Evolutionary conservation across 164 flowering plant species (phyloP).

Genomic region (Dillenia turbinata): DNA sequence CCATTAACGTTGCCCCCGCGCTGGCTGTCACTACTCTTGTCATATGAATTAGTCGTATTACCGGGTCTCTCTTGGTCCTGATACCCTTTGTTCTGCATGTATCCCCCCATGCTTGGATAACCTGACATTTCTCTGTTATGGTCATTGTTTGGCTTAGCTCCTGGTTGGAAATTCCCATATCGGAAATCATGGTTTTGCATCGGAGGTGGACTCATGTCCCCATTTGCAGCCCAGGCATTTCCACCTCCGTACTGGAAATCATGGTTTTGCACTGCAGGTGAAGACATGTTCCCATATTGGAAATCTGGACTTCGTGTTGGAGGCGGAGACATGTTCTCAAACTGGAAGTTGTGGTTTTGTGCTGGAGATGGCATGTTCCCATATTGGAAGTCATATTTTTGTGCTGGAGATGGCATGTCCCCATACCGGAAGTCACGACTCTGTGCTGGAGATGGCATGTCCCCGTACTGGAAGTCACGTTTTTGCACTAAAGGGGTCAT

Average conservation of each 20-base stretch:
- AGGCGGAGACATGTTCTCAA: too few relatives aligned
- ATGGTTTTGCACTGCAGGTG: neutral
- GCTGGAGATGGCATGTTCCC: constrained; percentile 11
- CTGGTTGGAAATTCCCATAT: neutral
- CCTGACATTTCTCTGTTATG: neutral
- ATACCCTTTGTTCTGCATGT: constrained; percentile 2
- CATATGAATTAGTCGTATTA: too few relatives aligned
- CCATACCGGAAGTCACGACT: neutral
- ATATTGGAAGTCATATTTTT: neutral
- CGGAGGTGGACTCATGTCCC: neutral
- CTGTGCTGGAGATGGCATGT: neutral
- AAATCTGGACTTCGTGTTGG: neutral
- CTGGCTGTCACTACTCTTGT: too few relatives aligned
- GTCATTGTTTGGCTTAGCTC: constrained; percentile 1
- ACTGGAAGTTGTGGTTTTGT: too few relatives aligned
- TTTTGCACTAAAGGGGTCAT: neutral
- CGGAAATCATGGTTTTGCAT: constrained; percentile 2
- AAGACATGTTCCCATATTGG: neutral
- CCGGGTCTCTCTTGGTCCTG: neutral
- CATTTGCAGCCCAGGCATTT: neutral
- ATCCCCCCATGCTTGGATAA: neutral
- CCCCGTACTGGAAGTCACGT: neutral
- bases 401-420: constrained; percentile 6
- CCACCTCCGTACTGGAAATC: neutral
- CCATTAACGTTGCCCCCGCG: too few relatives aligned